phyloP scores from a whole-genome alignment of 169 alveolate species.

The Cryptosporidium baileyi region DNA sequence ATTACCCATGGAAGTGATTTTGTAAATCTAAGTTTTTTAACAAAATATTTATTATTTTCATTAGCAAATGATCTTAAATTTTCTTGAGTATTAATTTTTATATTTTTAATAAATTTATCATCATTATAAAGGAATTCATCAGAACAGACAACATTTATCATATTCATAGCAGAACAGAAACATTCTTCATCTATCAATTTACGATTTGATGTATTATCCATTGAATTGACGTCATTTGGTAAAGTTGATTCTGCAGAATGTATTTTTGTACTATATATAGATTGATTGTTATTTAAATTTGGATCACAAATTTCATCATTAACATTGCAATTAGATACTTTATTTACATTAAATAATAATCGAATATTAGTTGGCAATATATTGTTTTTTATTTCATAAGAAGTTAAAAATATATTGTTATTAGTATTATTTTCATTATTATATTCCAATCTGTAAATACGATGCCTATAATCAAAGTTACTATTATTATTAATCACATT shows the following conservation, averaged over 20 bases:
- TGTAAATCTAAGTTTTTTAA: constrained; percentile 11
- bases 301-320: neutral
- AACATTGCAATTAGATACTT: neutral
- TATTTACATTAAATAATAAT: constrained; percentile 9
- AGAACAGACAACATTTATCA: constrained; percentile 27
- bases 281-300: neutral
- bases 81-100: constrained; percentile 9
- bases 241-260: constrained; percentile 41
- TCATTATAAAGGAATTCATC: constrained; percentile 41
- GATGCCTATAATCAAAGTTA: constrained; percentile 5
- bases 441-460: constrained; percentile 1
- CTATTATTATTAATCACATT: constrained; percentile 1
- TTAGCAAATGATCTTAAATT: constrained; percentile 1
- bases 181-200: neutral
- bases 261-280: constrained; percentile 25
- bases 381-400: neutral
- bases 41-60: neutral
- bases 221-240: neutral
- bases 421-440: neutral
- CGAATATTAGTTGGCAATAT: constrained; percentile 6
- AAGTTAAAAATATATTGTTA: neutral
- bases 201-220: neutral
- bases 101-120: constrained; percentile 6
- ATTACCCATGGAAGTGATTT: constrained; percentile 52
- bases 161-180: neutral